phyloP scores from a whole-genome alignment of 148 eudicot species.

The Persicaria tinctoria region DNA sequence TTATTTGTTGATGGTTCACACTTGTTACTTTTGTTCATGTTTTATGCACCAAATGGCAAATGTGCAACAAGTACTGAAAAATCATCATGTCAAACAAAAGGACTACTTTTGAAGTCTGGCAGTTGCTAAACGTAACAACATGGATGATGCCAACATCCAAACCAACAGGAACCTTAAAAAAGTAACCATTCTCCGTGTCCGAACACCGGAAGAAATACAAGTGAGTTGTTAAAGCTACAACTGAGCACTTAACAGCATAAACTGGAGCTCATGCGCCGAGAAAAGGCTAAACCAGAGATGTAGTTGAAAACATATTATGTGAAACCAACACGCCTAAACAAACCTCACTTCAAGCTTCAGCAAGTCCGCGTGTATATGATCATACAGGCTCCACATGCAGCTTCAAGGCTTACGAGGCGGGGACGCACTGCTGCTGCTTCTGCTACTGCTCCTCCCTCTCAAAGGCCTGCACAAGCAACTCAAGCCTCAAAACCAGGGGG shows the following conservation, averaged over 20 bases:
- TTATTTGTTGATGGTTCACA: no score
- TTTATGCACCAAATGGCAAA: no score
- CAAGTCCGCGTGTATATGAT: background rate
- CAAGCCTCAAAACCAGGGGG: background rate
- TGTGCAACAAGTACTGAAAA: no score
- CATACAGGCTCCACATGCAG: background rate
- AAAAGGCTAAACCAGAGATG: background rate
- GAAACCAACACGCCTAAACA: background rate
- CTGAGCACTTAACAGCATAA: constrained; percentile 1
- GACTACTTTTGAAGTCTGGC: background rate
- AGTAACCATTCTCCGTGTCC: background rate
- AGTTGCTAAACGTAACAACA: background rate
- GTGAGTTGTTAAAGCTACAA: background rate
- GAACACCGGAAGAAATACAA: background rate
- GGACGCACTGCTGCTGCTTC: constrained; percentile 59
- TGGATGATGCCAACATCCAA: background rate
- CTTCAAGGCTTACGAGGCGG: constrained; percentile 43
- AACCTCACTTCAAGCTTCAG: background rate
- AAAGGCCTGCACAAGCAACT: constrained; percentile 33
- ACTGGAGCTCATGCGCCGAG: background rate
- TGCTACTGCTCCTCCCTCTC: constrained; percentile 55
- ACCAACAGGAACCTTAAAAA: background rate
- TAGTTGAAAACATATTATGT: background rate
- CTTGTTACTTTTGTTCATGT: no score
- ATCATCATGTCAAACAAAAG: background rate